Evolutionary conservation across 2,329 filamentous ascomycete genomes (phyloP), one percentile per base, ranked within the genome.

Genomic region (Fusarium napiforme): DNA sequence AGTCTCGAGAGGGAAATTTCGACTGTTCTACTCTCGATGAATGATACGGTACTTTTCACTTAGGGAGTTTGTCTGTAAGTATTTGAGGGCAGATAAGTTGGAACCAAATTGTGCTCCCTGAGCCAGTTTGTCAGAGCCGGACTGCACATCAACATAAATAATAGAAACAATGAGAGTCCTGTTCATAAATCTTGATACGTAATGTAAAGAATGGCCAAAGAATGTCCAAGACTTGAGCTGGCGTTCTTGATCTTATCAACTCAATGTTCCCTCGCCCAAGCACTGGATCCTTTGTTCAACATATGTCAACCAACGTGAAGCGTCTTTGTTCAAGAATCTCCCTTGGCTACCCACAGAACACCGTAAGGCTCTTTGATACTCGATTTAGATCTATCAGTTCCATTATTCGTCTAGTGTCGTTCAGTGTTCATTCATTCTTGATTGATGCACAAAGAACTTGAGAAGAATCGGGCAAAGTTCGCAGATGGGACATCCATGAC

Each of bases 391-490:
- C 5, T 18, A 16, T 18, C 11, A 16, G 34, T 61, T 42, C 55
- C 65, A 71, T 61, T 18, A 53, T 23, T 37, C 11, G 36, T 64
- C 21, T 12, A 26, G 19, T 50, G 26, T 21, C 11, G 9, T 19
- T 26, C 18, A 42, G 57, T 40, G 28, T 37, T n/a, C 28, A 36
- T 56, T 55, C 50, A 12, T 45, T 64, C 18, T 47, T 18, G 37
- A 30, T 28, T 39, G 23, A 40, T 32, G 4, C 23, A 73, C 70
- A 73, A 72, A 72, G 65, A 71, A 57, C 50, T 28, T 15, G 36
- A 30, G 23, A 37, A 39, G 34, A 34, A 34, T 30, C 36, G 28
- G 12, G 30, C 23, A 28, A 18, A 42, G 30, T 26, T 36, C 18
- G 40, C n/a, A 32, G 50, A 40, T 32, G n/a, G 9, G 26, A 40